A percentile compares a stretch with the other conserved stretches of the same genome.
These are phyloP conservation scores for Sugiyamaella americana DNA, from an alignment of 805 yeast species.

Conservation along the genomic window DNA sequence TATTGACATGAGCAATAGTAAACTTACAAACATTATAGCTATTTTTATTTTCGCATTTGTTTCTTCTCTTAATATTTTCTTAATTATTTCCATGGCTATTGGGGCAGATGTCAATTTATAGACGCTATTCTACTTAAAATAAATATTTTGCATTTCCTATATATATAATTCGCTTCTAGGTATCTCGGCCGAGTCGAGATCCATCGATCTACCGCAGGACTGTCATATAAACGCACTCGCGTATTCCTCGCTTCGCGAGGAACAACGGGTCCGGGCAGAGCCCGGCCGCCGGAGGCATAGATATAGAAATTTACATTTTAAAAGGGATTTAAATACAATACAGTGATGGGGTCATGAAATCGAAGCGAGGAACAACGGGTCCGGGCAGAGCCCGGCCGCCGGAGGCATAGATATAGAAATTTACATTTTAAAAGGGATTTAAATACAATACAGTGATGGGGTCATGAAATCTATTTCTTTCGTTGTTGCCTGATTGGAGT, in stretches of 20 bases:
- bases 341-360: too few species aligned
- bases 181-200: too few species aligned
- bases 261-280: not conserved
- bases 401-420: not conserved
- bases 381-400: not conserved
- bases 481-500: slow-evolving; percentile 8
- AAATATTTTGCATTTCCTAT: too few species aligned
- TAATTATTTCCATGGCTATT: slow-evolving; percentile 46
- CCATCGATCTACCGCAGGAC: too few species aligned
- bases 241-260: too few species aligned
- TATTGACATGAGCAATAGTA: slow-evolving; percentile 68
- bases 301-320: too few species aligned
- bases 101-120: slow-evolving; percentile 50
- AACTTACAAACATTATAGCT: slow-evolving; percentile 47
- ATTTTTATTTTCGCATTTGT: slow-evolving; percentile 63
- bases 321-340: too few species aligned
- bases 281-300: not conserved
- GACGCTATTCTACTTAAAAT: too few species aligned
- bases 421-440: too few species aligned
- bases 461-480: not conserved
- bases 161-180: too few species aligned
- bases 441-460: too few species aligned
- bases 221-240: too few species aligned
- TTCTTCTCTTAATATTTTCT: slow-evolving; percentile 62
- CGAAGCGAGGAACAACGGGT: slow-evolving; percentile 2